phyloP scores from a whole-genome alignment of 768 basidiomycete species.

The Pisolithus sp. region DNA sequence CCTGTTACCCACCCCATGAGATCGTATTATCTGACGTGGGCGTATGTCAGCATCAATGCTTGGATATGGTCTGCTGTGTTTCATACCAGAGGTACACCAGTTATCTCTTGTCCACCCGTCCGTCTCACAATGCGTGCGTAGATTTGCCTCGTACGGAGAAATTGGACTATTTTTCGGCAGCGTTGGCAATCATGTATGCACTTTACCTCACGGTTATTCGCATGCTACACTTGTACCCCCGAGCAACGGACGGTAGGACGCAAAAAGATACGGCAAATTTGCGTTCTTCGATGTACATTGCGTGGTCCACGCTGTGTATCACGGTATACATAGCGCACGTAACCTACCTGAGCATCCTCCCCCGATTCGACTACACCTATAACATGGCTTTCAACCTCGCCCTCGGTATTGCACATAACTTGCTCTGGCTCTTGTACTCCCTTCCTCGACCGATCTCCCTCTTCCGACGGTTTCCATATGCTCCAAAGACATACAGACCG shows the following conservation, averaged over 20 bases:
- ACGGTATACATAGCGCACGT: slow-evolving; percentile 63
- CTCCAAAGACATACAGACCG: slow-evolving; percentile 54
- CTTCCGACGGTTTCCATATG: slow-evolving; percentile 48
- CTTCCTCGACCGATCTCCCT: slow-evolving; percentile 43
- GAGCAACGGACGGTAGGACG: slow-evolving; percentile 16
- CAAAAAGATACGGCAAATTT: slow-evolving; percentile 21
- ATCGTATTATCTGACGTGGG: slow-evolving; percentile 59
- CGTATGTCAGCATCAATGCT: slow-evolving; percentile 71
- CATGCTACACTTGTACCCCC: slow-evolving; percentile 64
- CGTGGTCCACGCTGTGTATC: slow-evolving; percentile 49
- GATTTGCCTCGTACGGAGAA: slow-evolving; percentile 83
- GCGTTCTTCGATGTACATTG: slow-evolving; percentile 13
- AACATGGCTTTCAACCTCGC: slow-evolving; percentile 82
- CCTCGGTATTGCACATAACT: slow-evolving; percentile 73
- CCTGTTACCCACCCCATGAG: slow-evolving; percentile 62
- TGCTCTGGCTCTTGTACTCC: slow-evolving; percentile 74
- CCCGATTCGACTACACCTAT: slow-evolving; percentile 89
- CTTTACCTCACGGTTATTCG: slow-evolving; percentile 77
- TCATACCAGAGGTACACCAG: slow-evolving; percentile 76
- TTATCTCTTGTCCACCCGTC: background rate
- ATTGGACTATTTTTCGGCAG: slow-evolving; percentile 94
- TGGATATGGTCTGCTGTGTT: slow-evolving; percentile 93
- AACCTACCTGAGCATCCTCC: slow-evolving; percentile 67
- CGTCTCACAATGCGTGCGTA: slow-evolving; percentile 24
- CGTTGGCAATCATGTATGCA: slow-evolving; percentile 72